A percentile compares a stretch with the other conserved stretches of the same genome.
Conservation (phyloP, 2,329 filamentous ascomycete species). For the Magnaporthales sp. region DNA sequence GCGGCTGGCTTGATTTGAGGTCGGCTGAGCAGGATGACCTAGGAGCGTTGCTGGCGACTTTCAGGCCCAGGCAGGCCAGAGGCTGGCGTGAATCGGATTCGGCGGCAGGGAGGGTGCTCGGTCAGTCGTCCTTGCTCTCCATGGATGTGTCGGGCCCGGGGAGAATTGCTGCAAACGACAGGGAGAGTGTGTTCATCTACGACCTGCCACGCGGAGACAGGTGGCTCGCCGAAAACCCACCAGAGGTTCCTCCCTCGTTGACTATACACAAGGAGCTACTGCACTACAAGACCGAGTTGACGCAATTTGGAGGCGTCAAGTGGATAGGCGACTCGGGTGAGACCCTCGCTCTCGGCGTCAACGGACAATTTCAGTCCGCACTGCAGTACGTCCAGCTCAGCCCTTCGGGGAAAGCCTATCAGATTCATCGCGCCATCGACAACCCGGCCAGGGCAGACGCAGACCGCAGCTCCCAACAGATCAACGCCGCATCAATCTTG, state of each 20-base stretch:
- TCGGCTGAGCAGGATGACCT: conserved; percentile 26
- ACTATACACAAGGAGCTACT: neutral
- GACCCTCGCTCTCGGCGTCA: conserved; percentile 36
- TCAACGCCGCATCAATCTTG: neutral
- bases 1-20: conserved; percentile 37
- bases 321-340: conserved; percentile 32
- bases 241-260: neutral
- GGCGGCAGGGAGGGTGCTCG: neutral
- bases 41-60: conserved; percentile 18
- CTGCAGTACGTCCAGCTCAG: conserved; percentile 37
- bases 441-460: neutral
- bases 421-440: conserved; percentile 11
- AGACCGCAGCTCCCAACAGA: conserved; percentile 16
- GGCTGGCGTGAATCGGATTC: neutral
- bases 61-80: conserved; percentile 4
- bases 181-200: conserved; percentile 25
- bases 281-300: neutral
- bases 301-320: conserved; percentile 21
- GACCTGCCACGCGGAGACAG: conserved; percentile 13
- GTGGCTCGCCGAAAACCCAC: neutral
- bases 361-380: conserved; percentile 27
- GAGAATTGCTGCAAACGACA: conserved; percentile 9
- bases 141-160: neutral
- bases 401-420: conserved; percentile 30
- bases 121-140: neutral